Conservation (phyloP, 2,329 filamentous ascomycete genomes). For the Coniochaeta sp. region DNA sequence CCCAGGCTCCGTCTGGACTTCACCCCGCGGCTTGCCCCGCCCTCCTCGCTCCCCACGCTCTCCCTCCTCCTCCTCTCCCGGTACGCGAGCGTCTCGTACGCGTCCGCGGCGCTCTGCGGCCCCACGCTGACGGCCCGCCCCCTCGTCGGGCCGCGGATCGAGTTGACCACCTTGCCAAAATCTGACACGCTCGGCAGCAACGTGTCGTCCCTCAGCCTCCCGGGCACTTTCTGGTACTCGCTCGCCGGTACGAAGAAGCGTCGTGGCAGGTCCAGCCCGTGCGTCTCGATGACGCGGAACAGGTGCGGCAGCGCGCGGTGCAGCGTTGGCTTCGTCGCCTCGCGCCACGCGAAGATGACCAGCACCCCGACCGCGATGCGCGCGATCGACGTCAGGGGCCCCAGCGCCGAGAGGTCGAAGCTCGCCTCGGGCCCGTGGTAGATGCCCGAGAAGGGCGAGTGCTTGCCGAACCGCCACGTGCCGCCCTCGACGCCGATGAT, state of each 20-base stretch:
- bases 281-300: conserved; percentile 76
- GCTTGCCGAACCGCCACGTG: conserved; percentile 69
- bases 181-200: conserved; percentile 86
- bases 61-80: conserved; percentile 58
- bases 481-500: conserved; percentile 78
- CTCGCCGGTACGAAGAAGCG: conserved; percentile 88
- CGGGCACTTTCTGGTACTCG: conserved; percentile 80
- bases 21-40: conserved; percentile 25
- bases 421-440: conserved; percentile 42
- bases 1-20: conserved; percentile 33
- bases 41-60: conserved; percentile 42
- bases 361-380: conserved; percentile 75
- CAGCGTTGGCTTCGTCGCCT: conserved; percentile 77
- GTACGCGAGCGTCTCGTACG: conserved; percentile 90
- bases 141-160: conserved; percentile 69
- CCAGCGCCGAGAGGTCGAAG: conserved; percentile 60
- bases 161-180: conserved; percentile 72
- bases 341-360: conserved; percentile 83
- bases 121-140: conserved; percentile 82
- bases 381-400: conserved; percentile 53
- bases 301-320: conserved; percentile 74
- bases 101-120: conserved; percentile 92
- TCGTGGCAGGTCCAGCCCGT: conserved; percentile 73
- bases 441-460: conserved; percentile 36
- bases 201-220: conserved; percentile 68